Evolutionary conservation across 2,329 filamentous ascomycete genomes (phyloP).

Genomic region (Colletotrichum tabaci): DNA sequence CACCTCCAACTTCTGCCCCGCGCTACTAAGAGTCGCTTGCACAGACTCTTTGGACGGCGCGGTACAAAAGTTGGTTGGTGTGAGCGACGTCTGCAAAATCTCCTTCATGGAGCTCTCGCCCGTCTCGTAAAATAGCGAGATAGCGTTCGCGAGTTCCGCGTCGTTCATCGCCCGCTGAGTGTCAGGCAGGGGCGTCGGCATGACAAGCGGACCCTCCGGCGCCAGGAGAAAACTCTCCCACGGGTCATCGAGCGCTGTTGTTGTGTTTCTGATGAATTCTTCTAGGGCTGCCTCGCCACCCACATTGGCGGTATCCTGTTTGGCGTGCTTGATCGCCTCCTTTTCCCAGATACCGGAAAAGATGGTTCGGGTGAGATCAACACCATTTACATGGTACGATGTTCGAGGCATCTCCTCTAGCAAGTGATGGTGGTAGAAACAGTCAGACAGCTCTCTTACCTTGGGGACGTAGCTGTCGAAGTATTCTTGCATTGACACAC

Average conservation of each 20-base stretch:
- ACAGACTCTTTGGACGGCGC: constrained; percentile 4
- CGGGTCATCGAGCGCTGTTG: constrained; percentile 20
- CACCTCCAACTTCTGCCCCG: constrained; percentile 55
- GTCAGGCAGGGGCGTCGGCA: not conserved
- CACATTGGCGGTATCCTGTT: not conserved
- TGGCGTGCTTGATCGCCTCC: constrained; percentile 8
- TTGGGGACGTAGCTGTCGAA: constrained; percentile 59
- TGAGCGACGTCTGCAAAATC: not conserved
- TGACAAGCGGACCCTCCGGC: not conserved
- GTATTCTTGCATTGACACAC: constrained; percentile 53
- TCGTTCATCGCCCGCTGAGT: not conserved
- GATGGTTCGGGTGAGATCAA: constrained; percentile 58
- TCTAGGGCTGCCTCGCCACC: constrained; percentile 25
- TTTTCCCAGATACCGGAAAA: constrained; percentile 49
- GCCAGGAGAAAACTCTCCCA: constrained; percentile 9
- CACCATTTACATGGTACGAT: constrained; percentile 59
- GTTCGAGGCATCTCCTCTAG: constrained; percentile 50
- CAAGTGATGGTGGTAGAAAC: constrained; percentile 54
- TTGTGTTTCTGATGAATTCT: constrained; percentile 40
- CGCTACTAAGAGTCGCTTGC: constrained; percentile 21
- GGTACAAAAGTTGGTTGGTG: not conserved
- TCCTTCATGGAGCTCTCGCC: not conserved
- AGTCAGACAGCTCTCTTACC: constrained; percentile 60
- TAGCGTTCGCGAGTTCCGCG: not conserved
- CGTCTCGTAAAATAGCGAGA: not conserved